Evolutionary conservation across 139 green algal genomes (phyloP).

Genomic region (Axilococcus clingmanii): DNA sequence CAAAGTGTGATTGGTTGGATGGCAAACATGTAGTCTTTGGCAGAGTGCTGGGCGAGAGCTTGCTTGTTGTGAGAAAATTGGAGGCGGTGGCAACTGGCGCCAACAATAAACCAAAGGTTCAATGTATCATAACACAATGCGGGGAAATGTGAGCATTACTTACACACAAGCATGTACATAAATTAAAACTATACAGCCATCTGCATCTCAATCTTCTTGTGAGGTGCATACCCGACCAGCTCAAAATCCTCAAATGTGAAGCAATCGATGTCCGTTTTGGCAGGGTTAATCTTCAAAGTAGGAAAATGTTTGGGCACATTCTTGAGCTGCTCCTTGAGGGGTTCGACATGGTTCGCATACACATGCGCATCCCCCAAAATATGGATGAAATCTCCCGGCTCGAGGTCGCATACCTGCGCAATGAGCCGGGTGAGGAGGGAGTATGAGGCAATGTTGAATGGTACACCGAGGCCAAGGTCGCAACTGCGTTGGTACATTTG

Average conservation of each 20-base stretch:
- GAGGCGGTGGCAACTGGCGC: constrained; percentile 77
- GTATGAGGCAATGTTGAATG: constrained; percentile 99
- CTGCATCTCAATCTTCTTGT: constrained; percentile 95
- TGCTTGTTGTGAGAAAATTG: constrained; percentile 89
- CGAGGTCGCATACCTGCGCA: constrained; percentile 82
- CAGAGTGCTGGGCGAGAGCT: constrained; percentile 70
- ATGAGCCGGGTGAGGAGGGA: constrained; percentile 89
- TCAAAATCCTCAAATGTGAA: constrained; percentile 86
- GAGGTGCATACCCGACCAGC: constrained; percentile 79
- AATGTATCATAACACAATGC: constrained; percentile 75
- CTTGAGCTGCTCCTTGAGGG: constrained; percentile 85
- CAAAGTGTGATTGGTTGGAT: constrained; percentile 91
- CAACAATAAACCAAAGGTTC: constrained; percentile 80
- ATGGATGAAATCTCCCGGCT: constrained; percentile 90
- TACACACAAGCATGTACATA: not conserved
- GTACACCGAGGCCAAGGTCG: constrained; percentile 96
- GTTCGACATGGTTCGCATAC: constrained; percentile 96
- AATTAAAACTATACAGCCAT: constrained; percentile 79
- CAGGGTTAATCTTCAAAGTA: constrained; percentile 75
- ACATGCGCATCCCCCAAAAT: constrained; percentile 93
- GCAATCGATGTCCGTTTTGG: constrained; percentile 81
- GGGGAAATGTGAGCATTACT: constrained; percentile 82
- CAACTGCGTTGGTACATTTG: constrained; percentile 98
- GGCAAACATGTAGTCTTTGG: constrained; percentile 93
- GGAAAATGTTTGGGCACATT: constrained; percentile 73